Percentiles rank a stretch among this genome's conserved stretches.
phyloP scores from a whole-genome alignment of 164 flowering plant genomes.

The Pachysandra terminalis region DNA sequence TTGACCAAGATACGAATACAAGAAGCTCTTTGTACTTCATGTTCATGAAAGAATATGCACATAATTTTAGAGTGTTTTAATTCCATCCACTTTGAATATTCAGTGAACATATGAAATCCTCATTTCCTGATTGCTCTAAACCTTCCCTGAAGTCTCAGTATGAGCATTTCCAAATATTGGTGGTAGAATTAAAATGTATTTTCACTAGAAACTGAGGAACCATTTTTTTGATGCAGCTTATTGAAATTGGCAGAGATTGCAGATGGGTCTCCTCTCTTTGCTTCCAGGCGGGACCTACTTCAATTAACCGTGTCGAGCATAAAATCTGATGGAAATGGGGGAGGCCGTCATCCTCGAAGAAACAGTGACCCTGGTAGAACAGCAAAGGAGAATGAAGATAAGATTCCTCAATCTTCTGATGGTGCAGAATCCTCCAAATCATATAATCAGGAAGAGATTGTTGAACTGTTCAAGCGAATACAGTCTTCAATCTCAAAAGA shows the following conservation, averaged over 20 bases:
- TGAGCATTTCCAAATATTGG: not conserved
- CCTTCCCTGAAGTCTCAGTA: not conserved
- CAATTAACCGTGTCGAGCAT: conserved; percentile 19
- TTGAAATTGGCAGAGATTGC: conserved; percentile 68
- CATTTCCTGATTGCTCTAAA: not conserved
- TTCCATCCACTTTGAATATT: not conserved
- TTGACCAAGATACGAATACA: no score
- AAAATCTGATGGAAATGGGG: conserved; percentile 38
- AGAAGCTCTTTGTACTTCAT: no score
- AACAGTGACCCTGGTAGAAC: conserved; percentile 21
- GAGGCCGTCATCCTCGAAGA: conserved; percentile 24
- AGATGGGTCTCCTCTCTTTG: conserved; percentile 28
- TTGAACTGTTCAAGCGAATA: conserved; percentile 53
- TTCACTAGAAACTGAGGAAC: conserved; percentile 39
- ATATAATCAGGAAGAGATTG: conserved; percentile 45
- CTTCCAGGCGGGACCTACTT: conserved; percentile 16
- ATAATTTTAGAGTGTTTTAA: no score
- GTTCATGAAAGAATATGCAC: no score
- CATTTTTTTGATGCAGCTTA: conserved; percentile 65
- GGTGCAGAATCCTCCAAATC: conserved; percentile 13
- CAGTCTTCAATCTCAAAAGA: conserved; percentile 57
- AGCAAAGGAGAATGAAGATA: conserved; percentile 15
- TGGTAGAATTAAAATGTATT: not conserved
- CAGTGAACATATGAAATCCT: not conserved
- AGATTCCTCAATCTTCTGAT: conserved; percentile 18